Base-by-base conservation (phyloP, 768 basidiomycete species). In the Xerocomellus dryophilus region DNA sequence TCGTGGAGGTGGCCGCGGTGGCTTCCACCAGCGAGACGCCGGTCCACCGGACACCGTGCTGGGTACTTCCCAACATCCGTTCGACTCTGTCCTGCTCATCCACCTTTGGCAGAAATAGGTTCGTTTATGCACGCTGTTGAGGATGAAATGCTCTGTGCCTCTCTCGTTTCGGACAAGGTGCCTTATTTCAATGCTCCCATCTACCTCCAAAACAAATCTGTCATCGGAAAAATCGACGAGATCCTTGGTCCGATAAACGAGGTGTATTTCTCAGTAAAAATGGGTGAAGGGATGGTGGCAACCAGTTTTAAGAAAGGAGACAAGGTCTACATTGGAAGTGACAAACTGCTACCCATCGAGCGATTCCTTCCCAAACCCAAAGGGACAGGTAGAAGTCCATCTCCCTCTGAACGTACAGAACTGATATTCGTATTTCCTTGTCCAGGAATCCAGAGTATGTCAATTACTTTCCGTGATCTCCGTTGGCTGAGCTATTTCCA, bases 161-260 rank as follows among this genome's bases (percentile, higher is more conserved):
- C 94, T 4, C 73, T 83, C 18, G 80, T 92, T 67, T 73, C 86
- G 3, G 86, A 95, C 73, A 96, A 91, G 77, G 93, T 99, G 25
- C 97, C 97, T 0, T 96, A 94, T 73, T 99, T 99, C 82, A 99
- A 99, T 71, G 95, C 96, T 0, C 95, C 96, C 45, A 93, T 98
- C 68, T 98, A 96, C 72, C 82, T 98, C 48, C 86, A 92, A 78
- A 97, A 98, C 73, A 98, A 97, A 74, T 90, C 93, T 10, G 79
- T 84, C 60, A 93, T 98, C 57, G 96, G 97, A 57, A 98, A 97
- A 75, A 89, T 99, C 39, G 97, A 99, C 73, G 97, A 99, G 73
- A 98, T 99, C 61, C 82, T 99, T n/a, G 97, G 97, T 3, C 96
- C 97, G 15, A 95, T 99, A 71, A 99, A 97, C 69, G 93, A 98